phyloP scores from a whole-genome alignment of 164 flowering plant genomes.

The Vitis labrusca region DNA sequence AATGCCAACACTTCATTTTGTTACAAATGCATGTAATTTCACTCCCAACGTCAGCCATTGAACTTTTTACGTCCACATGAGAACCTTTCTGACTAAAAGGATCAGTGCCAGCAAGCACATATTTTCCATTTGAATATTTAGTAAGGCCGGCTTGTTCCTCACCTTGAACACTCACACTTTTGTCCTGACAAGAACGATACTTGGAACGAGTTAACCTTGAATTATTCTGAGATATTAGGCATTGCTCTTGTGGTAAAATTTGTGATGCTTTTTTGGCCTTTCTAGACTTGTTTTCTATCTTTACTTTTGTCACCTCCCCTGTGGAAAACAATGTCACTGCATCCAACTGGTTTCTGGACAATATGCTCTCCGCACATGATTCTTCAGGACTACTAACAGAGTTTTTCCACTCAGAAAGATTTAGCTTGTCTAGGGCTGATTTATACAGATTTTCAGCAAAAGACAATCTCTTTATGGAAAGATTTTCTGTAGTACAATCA shows the following conservation, averaged over 20 bases:
- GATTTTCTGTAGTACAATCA: slow-evolving; percentile 7
- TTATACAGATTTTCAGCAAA: slow-evolving; percentile 37
- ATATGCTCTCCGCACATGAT: slow-evolving; percentile 6
- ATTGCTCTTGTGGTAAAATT: slow-evolving; percentile 23
- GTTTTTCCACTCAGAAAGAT: slow-evolving; percentile 38
- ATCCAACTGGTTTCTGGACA: slow-evolving; percentile 3
- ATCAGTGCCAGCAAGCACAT: slow-evolving; percentile 12
- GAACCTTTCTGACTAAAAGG: slow-evolving; percentile 17
- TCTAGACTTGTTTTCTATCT: slow-evolving; percentile 32
- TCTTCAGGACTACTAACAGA: slow-evolving; percentile 22
- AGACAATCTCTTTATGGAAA: slow-evolving; percentile 18
- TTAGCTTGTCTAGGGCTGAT: slow-evolving; percentile 43
- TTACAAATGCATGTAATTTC: slow-evolving; percentile 31
- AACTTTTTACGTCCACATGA: slow-evolving; percentile 7
- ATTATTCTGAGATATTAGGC: slow-evolving; percentile 21
- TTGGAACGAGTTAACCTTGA: slow-evolving; percentile 61
- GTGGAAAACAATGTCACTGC: slow-evolving; percentile 3
- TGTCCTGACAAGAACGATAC: slow-evolving; percentile 33
- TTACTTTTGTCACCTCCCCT: slow-evolving; percentile 16
- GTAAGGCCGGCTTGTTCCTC: slow-evolving; percentile 7
- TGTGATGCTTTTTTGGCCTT: slow-evolving; percentile 40
- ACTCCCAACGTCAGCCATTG: slow-evolving; percentile 19
- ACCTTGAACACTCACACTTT: slow-evolving; percentile 12
- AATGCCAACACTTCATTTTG: slow-evolving; percentile 55
- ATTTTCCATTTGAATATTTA: slow-evolving; percentile 17